Evolutionary conservation across 306 rosid species (phyloP).

Genomic region (Cucurbita moschata): DNA sequence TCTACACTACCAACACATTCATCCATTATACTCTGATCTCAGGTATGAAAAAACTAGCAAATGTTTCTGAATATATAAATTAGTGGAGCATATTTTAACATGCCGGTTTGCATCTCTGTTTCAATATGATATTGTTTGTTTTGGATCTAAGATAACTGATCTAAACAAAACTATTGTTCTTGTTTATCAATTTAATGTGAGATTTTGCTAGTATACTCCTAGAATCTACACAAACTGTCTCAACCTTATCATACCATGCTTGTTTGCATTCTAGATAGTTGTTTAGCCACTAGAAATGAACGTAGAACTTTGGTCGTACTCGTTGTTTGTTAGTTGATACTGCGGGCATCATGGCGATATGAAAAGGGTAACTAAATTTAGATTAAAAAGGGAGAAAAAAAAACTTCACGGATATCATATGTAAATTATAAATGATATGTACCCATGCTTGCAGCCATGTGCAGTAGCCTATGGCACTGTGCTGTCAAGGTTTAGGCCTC

Average conservation of each 20-base stretch:
- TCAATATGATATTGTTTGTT: neutral
- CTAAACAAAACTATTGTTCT: too few species aligned
- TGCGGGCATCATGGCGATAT: fast-evolving
- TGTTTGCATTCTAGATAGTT: neutral
- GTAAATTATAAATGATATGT: neutral
- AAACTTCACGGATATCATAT: neutral
- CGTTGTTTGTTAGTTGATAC: neutral
- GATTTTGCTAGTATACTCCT: neutral
- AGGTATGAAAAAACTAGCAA: neutral
- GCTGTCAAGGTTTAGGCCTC: neutral
- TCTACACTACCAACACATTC: neutral
- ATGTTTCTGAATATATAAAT: neutral
- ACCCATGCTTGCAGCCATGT: conserved; percentile 5
- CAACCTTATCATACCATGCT: neutral
- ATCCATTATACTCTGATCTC: neutral
- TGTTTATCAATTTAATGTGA: too few species aligned
- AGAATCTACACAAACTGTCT: neutral
- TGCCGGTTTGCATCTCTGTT: neutral
- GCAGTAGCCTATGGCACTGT: neutral
- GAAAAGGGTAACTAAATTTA: neutral
- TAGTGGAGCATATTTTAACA: neutral
- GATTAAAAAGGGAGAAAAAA: neutral
- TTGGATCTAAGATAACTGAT: neutral
- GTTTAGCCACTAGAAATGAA: neutral
- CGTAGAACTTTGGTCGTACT: neutral